These are phyloP conservation scores for Salvia rosmarinus DNA, from an alignment of 257 asterid genomes.

Conservation along the genomic window DNA sequence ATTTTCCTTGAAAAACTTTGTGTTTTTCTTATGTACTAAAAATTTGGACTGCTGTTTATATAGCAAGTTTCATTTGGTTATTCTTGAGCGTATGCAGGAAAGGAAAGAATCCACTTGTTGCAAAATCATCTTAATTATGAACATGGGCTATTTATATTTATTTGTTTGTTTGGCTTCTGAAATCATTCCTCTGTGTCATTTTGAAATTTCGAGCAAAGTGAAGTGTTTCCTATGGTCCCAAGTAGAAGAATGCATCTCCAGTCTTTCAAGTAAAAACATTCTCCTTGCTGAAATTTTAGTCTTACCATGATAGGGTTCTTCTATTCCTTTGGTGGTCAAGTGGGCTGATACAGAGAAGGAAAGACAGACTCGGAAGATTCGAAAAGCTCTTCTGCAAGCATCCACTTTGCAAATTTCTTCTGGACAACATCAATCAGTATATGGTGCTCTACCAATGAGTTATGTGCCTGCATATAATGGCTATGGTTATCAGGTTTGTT, in stretches of 20 bases:
- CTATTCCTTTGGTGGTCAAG: constrained; percentile 93
- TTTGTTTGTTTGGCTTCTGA: constrained; percentile 4
- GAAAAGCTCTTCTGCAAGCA: constrained; percentile 67
- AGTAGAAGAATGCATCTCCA: not conserved
- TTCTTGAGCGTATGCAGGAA: constrained; percentile 17
- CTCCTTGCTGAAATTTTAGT: constrained; percentile 24
- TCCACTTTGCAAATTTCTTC: constrained; percentile 52
- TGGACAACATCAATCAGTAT: constrained; percentile 70
- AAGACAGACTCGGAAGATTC: constrained; percentile 87
- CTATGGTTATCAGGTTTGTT: constrained; percentile 85
- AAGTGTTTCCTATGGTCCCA: not conserved
- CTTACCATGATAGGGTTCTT: constrained; percentile 60
- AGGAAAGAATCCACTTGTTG: constrained; percentile 18
- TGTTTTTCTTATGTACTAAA: not conserved
- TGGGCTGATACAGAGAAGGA: constrained; percentile 99
- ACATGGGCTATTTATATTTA: not conserved
- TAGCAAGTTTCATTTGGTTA: constrained; percentile 12
- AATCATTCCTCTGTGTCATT: constrained; percentile 2
- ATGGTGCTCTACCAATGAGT: constrained; percentile 81
- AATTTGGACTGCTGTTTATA: not conserved
- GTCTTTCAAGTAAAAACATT: not conserved
- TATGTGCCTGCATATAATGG: constrained; percentile 83
- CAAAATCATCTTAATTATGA: not conserved
- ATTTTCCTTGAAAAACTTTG: not conserved
- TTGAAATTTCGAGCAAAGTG: not conserved